These are phyloP conservation scores for Gilbertella persicaria DNA, from an alignment of 371 early-diverging fungal genomes.

Conservation along the genomic window DNA sequence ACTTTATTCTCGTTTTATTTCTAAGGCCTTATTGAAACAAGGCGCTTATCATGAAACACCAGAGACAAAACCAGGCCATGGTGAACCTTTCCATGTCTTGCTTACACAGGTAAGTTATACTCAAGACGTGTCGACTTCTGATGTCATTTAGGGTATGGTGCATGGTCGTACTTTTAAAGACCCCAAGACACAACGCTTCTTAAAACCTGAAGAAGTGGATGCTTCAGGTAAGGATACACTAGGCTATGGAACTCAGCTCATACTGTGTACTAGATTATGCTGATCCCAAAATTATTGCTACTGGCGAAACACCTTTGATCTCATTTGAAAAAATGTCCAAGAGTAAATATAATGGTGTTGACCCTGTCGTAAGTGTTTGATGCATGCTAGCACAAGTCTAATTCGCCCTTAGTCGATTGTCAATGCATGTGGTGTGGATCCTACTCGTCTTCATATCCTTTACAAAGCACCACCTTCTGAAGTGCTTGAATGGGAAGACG, in stretches of 20 bases:
- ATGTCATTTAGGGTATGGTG: slow-evolving; percentile 84
- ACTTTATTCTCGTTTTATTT: slow-evolving; percentile 92
- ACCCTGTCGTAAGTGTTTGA: slow-evolving; percentile 64
- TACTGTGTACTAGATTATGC: slow-evolving; percentile 33
- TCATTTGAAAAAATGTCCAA: slow-evolving; percentile 96
- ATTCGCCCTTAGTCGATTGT: slow-evolving; percentile 55
- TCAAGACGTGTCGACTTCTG: not conserved
- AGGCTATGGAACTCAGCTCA: too few relatives aligned
- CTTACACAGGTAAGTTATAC: slow-evolving; percentile 71
- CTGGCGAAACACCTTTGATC: slow-evolving; percentile 62
- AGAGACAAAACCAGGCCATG: slow-evolving; percentile 49
- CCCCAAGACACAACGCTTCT: slow-evolving; percentile 74
- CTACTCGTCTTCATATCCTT: slow-evolving; percentile 85
- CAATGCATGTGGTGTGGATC: slow-evolving; percentile 77
- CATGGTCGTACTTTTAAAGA: slow-evolving; percentile 85
- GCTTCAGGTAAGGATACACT: slow-evolving; percentile 36
- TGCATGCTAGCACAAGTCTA: not conserved
- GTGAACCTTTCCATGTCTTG: slow-evolving; percentile 85
- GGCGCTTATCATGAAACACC: slow-evolving; percentile 43
- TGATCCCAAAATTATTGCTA: slow-evolving; percentile 62
- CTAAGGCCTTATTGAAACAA: slow-evolving; percentile 74
- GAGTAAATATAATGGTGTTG: slow-evolving; percentile 93
- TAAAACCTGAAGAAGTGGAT: slow-evolving; percentile 80
- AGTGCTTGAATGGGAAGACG: slow-evolving; percentile 90
- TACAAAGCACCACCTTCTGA: slow-evolving; percentile 90